Evolutionary conservation across 176 grass and related monocot genomes (phyloP).

Genomic region (Metroxylon sagu): DNA sequence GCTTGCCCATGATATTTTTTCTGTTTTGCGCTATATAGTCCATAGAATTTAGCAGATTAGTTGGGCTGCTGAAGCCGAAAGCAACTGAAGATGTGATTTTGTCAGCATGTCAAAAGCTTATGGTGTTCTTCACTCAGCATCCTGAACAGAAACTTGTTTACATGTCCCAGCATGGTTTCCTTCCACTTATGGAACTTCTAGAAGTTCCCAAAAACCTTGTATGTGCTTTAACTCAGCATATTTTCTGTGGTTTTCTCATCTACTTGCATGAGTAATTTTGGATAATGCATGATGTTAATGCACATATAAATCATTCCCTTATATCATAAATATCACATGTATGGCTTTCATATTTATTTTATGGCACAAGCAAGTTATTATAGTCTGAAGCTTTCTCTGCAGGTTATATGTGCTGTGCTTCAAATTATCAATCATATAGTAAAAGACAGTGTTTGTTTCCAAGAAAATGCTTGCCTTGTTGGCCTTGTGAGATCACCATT

Average conservation of each 20-base stretch:
- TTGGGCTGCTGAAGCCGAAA: constrained; percentile 66
- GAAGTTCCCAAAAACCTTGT: constrained; percentile 84
- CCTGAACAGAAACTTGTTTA: constrained; percentile 84
- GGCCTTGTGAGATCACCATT: constrained; percentile 63
- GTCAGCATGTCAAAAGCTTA: constrained; percentile 79
- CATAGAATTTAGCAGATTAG: constrained; percentile 97
- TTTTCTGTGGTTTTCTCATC: constrained; percentile 6
- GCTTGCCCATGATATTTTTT: not conserved
- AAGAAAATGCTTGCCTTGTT: constrained; percentile 98
- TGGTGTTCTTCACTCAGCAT: constrained; percentile 58
- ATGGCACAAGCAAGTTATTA: no score
- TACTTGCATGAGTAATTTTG: no score
- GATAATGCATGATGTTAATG: no score
- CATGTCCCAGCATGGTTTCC: constrained; percentile 86
- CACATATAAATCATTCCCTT: no score
- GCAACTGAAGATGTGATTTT: constrained; percentile 92
- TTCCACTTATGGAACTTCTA: constrained; percentile 92
- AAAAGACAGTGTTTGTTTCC: constrained; percentile 66
- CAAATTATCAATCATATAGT: constrained; percentile 91
- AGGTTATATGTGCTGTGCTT: constrained; percentile 76
- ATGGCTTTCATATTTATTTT: no score
- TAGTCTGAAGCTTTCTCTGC: not conserved
- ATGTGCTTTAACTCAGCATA: constrained; percentile 29
- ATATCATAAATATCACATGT: no score
- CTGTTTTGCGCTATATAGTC: constrained; percentile 32